Evolutionary conservation across 192 early-diverging fungal genomes (phyloP).

Genomic region (Umbelopsis sp.): DNA sequence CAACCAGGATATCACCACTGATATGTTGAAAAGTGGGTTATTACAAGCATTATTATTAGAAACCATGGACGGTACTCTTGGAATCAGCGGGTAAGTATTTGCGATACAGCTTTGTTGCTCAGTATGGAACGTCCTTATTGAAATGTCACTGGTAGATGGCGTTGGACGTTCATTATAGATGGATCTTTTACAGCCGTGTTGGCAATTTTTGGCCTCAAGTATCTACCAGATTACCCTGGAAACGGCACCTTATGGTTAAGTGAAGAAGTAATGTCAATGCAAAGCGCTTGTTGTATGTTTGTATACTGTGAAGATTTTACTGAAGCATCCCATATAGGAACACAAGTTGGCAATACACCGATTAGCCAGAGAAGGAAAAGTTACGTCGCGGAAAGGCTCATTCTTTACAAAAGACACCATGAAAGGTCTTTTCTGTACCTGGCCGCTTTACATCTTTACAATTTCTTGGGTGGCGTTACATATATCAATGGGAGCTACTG

Average conservation of each 20-base stretch:
- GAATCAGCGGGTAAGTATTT: conserved; percentile 34
- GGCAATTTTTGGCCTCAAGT: conserved; percentile 27
- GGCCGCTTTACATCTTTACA: conserved; percentile 32
- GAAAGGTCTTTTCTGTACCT: conserved; percentile 12
- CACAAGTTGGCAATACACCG: conserved; percentile 10
- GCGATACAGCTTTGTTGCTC: too few species aligned
- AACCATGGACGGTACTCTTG: conserved; percentile 32
- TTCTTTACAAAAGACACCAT: conserved; percentile 1
- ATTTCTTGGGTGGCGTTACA: conserved; percentile 35
- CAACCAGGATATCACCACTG: too few species aligned
- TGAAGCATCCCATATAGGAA: not conserved
- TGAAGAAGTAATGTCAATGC: conserved; percentile 12
- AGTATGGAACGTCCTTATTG: not conserved
- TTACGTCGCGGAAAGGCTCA: not conserved
- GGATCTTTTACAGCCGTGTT: conserved; percentile 28
- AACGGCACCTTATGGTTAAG: conserved; percentile 35
- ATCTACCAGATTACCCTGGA: conserved; percentile 38
- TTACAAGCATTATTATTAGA: conserved; percentile 32
- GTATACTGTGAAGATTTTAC: not conserved
- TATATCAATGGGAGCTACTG: conserved; percentile 28
- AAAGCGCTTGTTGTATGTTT: not conserved
- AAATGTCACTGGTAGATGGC: conserved; percentile 24
- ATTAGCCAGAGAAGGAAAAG: conserved; percentile 12
- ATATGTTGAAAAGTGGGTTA: conserved; percentile 24
- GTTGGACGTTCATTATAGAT: conserved; percentile 44